Base-by-base conservation (phyloP, 805 yeast genomes). In the Saccharomycopsis sp. region DNA sequence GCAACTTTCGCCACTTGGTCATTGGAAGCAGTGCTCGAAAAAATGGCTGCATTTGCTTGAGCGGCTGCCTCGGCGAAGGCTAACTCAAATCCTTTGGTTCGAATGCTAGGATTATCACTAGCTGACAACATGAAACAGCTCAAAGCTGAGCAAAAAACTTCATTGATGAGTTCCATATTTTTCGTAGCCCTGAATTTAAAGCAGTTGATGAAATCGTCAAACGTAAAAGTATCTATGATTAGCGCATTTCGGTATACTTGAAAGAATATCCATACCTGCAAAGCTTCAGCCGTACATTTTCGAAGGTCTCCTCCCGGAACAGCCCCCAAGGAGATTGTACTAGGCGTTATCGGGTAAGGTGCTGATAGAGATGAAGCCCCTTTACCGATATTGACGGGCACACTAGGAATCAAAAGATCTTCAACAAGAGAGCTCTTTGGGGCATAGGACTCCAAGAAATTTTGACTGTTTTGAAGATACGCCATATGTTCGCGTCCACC, bases 241-340 rank as follows among this genome's bases (percentile, higher is more conserved):
- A 89, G 71, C 0, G 89, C 82, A 40, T 77, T 77, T 63, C 83
- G 81, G 68, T 84, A 89, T 54, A 87, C 77, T 67, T 88, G 88
- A 29, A 89, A 69, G 65, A 89, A 90, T 1, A 81, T 74, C 96
- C 96, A 90, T 2, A 79, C 68, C 64, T 88, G 91, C 23, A 90
- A 67, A 0, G 85, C 78, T 53, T 79, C 80, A 53, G 66, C 56
- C 0, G 65, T 63, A 24, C 56, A 60, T 3, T 53, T 56, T 5
- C 67, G 65, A 3, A 50, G 16, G 14, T 21, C 20, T 24, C 20
- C 34, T 7, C 34, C 18, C n/a, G 53, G 53, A 14, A 50, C n/a
- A 3, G 12, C 14, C 8, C 24, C 20, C n/a, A 21, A 16, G 23
- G 23, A 16, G 5, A 14, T 18, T 15, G 14, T 16, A 21, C 24